Conservation (phyloP, 306 rosid species). For the Astragalus glycyphyllos region DNA sequence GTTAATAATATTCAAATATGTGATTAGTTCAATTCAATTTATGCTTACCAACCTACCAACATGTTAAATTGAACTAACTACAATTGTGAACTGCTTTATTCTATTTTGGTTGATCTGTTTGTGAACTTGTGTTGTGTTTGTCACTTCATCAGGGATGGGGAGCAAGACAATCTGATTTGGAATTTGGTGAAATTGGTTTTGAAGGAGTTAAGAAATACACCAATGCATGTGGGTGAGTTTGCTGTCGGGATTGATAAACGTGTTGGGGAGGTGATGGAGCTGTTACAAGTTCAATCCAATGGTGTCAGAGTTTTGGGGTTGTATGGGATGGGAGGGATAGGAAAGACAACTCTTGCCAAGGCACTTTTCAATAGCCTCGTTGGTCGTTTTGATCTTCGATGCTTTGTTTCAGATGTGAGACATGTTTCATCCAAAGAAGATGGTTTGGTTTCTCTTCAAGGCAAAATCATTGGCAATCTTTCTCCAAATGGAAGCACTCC, state of each 20-base stretch:
- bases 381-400: constrained; percentile 42
- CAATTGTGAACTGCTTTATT: background rate
- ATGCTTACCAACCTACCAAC: no score
- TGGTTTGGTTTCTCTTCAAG: constrained; percentile 56
- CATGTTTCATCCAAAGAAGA: constrained; percentile 44
- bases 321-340: constrained; percentile 72
- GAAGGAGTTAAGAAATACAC: constrained; percentile 55
- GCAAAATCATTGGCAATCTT: constrained; percentile 42
- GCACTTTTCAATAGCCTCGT: constrained; percentile 58
- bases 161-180: constrained; percentile 31
- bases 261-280: constrained; percentile 31
- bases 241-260: constrained; percentile 62
- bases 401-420: constrained; percentile 62
- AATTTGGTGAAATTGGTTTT: constrained; percentile 46
- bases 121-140: background rate
- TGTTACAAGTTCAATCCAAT: constrained; percentile 51
- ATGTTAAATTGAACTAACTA: no score
- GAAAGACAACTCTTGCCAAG: constrained; percentile 77
- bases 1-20: no score
- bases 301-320: constrained; percentile 54
- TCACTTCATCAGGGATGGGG: constrained; percentile 37
- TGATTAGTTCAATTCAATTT: no score
- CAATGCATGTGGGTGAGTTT: constrained; percentile 48
- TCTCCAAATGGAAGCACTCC: background rate
- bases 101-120: background rate